phyloP scores from a whole-genome alignment of 768 basidiomycete species.

The Peribolospora baueri region DNA sequence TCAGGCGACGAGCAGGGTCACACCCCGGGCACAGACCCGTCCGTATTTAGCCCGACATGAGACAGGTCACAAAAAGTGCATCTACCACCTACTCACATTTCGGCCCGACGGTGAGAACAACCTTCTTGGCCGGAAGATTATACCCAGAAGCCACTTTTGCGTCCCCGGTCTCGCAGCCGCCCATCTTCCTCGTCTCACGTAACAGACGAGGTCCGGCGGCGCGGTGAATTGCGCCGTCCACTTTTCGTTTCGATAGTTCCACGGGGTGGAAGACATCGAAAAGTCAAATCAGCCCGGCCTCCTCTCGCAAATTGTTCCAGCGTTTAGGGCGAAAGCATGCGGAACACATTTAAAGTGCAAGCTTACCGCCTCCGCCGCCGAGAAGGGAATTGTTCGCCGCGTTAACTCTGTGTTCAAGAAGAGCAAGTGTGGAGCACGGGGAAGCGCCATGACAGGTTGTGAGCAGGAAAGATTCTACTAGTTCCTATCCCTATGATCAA shows the following conservation, averaged over 20 bases:
- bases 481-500: too few species aligned
- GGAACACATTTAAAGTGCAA: too few species aligned
- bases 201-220: conserved; percentile 44
- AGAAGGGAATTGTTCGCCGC: conserved; percentile 50
- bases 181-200: conserved; percentile 36
- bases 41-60: too few species aligned
- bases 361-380: conserved; percentile 49
- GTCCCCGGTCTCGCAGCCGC: conserved; percentile 45
- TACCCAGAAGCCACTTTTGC: conserved; percentile 61
- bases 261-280: background rate
- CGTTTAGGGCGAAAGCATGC: conserved; percentile 9
- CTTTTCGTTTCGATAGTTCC: conserved; percentile 19
- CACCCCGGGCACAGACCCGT: too few species aligned
- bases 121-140: conserved; percentile 30
- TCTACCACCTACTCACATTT: background rate
- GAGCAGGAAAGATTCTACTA: too few species aligned
- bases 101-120: conserved; percentile 67
- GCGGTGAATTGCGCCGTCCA: conserved; percentile 58
- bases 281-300: background rate
- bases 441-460: too few species aligned
- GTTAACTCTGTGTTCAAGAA: conserved; percentile 27
- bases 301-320: background rate
- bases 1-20: too few species aligned
- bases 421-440: too few species aligned
- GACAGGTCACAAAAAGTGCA: too few species aligned